Conservation (phyloP, 805 yeast genomes). For the Kodamaea neixiangensis region DNA sequence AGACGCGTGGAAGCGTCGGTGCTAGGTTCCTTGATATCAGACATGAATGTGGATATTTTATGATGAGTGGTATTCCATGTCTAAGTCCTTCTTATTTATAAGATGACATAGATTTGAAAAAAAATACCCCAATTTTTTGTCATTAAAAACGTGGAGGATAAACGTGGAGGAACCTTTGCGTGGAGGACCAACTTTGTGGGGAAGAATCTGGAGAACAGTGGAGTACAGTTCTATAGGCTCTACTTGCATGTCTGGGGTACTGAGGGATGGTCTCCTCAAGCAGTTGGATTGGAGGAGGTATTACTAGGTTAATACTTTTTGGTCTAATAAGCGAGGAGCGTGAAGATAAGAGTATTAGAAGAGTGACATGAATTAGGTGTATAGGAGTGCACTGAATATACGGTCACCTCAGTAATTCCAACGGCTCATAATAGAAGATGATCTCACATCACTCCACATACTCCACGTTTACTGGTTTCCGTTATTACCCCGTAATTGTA, state of each 20-base stretch:
- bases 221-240: no score
- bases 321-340: no score
- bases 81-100: not conserved
- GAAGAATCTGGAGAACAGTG: not conserved
- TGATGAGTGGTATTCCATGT: not conserved
- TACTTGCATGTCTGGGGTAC: no score
- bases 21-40: slow-evolving; percentile 1
- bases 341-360: no score
- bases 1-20: not conserved
- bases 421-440: no score
- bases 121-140: not conserved
- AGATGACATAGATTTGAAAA: not conserved
- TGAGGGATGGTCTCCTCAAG: no score
- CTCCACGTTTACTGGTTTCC: not conserved
- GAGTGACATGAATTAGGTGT: no score
- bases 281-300: no score
- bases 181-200: not conserved
- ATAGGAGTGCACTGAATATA: no score
- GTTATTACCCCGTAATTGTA: not conserved
- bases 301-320: no score
- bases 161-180: not conserved
- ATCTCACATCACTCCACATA: not conserved
- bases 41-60: not conserved
- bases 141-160: not conserved
- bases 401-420: no score